These are phyloP conservation scores for Xylaria polymorpha DNA, from an alignment of 2,329 filamentous ascomycete genomes.

Conservation along the genomic window DNA sequence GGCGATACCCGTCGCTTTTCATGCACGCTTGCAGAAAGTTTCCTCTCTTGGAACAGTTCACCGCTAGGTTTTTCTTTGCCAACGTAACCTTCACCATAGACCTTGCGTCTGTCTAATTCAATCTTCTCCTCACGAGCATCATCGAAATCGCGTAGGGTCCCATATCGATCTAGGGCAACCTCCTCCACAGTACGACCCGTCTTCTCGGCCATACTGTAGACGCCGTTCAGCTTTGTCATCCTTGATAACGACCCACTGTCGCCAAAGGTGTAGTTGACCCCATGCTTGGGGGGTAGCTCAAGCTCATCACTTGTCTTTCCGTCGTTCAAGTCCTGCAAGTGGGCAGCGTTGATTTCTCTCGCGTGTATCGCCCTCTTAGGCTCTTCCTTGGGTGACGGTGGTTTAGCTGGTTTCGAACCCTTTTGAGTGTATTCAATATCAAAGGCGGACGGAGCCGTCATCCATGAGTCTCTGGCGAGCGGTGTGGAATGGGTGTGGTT, in stretches of 20 bases:
- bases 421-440: slow-evolving; percentile 85
- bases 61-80: slow-evolving; percentile 89
- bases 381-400: slow-evolving; percentile 63
- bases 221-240: slow-evolving; percentile 91
- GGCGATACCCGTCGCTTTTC: slow-evolving; percentile 50
- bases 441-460: slow-evolving; percentile 85
- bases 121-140: slow-evolving; percentile 91
- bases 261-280: slow-evolving; percentile 86
- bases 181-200: slow-evolving; percentile 80
- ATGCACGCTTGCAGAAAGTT: slow-evolving; percentile 64
- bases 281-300: slow-evolving; percentile 65
- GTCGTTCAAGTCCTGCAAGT: slow-evolving; percentile 71
- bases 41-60: slow-evolving; percentile 84
- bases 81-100: slow-evolving; percentile 87
- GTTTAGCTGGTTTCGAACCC: slow-evolving; percentile 65
- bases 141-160: slow-evolving; percentile 85
- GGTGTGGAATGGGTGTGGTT: slow-evolving; percentile 49
- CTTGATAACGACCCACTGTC: slow-evolving; percentile 93
- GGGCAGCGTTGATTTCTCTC: slow-evolving; percentile 79
- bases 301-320: slow-evolving; percentile 66
- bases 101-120: slow-evolving; percentile 84
- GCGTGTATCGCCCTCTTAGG: slow-evolving; percentile 79
- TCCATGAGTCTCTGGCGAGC: slow-evolving; percentile 87
- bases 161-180: slow-evolving; percentile 84
- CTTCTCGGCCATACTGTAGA: slow-evolving; percentile 83